These are phyloP conservation scores for Acer negundo DNA, from an alignment of 345 rosid genomes.

Conservation along the genomic window DNA sequence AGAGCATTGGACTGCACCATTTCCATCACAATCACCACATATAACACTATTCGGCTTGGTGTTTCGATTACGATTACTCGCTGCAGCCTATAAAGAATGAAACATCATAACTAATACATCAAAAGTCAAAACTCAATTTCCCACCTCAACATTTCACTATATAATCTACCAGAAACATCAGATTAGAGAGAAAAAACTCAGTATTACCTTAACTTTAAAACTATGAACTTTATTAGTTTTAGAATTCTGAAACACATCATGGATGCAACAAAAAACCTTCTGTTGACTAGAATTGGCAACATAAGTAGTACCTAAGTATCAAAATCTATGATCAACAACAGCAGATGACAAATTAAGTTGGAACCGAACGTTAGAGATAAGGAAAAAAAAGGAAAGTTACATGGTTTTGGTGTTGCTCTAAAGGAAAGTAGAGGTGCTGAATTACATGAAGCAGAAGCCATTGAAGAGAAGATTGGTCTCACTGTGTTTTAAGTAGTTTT, in stretches of 20 bases:
- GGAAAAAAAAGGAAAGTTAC: conserved; percentile 5
- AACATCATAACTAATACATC: background rate
- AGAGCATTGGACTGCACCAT: conserved; percentile 54
- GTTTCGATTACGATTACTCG: conserved; percentile 25
- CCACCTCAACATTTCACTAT: background rate
- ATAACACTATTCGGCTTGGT: conserved; percentile 47
- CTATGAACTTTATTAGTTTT: conserved; percentile 4
- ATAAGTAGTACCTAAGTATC: conserved; percentile 20
- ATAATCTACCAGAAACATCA: background rate
- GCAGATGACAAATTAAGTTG: background rate
- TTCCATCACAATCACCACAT: conserved; percentile 51
- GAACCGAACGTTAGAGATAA: background rate
- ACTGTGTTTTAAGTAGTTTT: background rate
- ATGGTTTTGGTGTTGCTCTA: conserved; percentile 18
- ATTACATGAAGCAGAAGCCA: conserved; percentile 31
- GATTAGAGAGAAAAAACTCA: background rate
- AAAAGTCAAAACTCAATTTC: background rate
- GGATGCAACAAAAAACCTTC: conserved; percentile 18
- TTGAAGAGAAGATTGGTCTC: background rate
- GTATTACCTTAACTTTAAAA: conserved; percentile 27
- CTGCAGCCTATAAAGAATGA: conserved; percentile 35
- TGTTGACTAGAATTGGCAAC: background rate
- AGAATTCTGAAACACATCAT: background rate
- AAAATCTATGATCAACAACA: background rate
- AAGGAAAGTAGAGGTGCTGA: conserved; percentile 11